Base-by-base conservation (phyloP, 2,329 filamentous ascomycete genomes). In the Scortechinia acanthostroma region DNA sequence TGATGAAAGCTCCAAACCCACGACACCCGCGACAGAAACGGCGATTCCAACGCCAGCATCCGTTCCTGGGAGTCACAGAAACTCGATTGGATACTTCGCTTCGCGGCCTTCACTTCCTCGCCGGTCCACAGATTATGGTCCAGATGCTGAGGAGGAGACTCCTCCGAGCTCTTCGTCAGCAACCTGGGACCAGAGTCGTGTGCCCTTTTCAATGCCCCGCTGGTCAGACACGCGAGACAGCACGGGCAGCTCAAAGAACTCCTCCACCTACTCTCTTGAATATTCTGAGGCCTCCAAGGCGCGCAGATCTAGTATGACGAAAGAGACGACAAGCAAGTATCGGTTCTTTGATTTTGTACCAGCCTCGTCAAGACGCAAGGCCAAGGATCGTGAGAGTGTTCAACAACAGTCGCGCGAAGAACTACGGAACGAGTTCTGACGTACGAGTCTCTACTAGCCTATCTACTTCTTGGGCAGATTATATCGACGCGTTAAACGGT, bases 221-320 rank as follows among this genome's bases (percentile, higher is more conserved):
- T 65, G 63, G 53, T 57, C 62, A 33, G 65, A 68, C 20, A 48
- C 61, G 22, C 61, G 62, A 15, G 62, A 66, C 25, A 64, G 63
- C 51, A 64, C 62, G n/a, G 56, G 61, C 20, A 66, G 62, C 50
- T 68, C 66, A 6, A 67, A 68, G 21, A 69, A 70, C 46, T 69
- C 66, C 2, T 71, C 68, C 4, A 68, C 63, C 0, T 66, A 45
- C 10, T 54, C 51, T 4, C 44, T 53, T 37, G 53, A 69, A 46
- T 66, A 65, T 3, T 54, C 68, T 25, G 66, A 70, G 30, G 63
- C 68, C 15, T 51, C 47, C 47, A 43, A 52, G 45, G 56, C 53
- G 22, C 62, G 59, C 46, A 55, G 62, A 49, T 58, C 60, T 44
- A 68, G 58, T 45, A 58, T 64, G 33, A 62, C 57, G 40, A 61